Percentiles rank a stretch among this genome's conserved stretches.
Conservation (phyloP, 2,329 filamentous ascomycete genomes). For the Lachnum nothofagi region DNA sequence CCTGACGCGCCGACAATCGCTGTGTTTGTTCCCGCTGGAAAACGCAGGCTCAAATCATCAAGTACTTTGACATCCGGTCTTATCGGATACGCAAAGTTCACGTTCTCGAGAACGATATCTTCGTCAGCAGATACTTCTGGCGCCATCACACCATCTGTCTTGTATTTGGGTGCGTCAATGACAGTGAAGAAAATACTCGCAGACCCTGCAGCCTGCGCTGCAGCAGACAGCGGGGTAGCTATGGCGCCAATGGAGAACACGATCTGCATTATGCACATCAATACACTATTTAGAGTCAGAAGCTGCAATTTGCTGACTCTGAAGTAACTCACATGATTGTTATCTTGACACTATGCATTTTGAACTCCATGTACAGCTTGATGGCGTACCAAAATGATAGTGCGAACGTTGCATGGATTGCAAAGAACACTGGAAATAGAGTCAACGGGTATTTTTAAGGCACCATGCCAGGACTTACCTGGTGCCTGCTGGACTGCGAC, state of each 20-base stretch:
- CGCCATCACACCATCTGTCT: conserved; percentile 36
- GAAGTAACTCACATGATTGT: conserved; percentile 47
- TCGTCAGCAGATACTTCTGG: conserved; percentile 43
- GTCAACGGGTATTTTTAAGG: neutral
- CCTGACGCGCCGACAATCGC: conserved; percentile 42
- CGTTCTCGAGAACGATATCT: conserved; percentile 31
- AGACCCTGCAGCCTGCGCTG: conserved; percentile 33
- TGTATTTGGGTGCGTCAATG: conserved; percentile 34
- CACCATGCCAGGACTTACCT: conserved; percentile 6
- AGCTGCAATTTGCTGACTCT: neutral
- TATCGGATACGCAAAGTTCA: conserved; percentile 34
- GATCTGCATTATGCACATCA: conserved; percentile 24
- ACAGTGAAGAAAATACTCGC: conserved; percentile 34
- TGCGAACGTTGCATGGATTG: conserved; percentile 41
- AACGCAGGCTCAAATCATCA: conserved; percentile 30
- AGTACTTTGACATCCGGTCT: conserved; percentile 32
- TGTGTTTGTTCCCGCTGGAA: conserved; percentile 35
- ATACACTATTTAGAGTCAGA: conserved; percentile 3
- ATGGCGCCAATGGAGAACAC: conserved; percentile 43
- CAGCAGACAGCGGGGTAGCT: conserved; percentile 49
- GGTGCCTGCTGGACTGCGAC: conserved; percentile 48
- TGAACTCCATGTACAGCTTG: conserved; percentile 42
- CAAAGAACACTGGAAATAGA: conserved; percentile 30
- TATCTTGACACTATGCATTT: conserved; percentile 45
- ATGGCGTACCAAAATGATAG: conserved; percentile 59